Evolutionary conservation across 192 early-diverging fungal genomes (phyloP).

Genomic region (Jimgerdemannia flammicorona): DNA sequence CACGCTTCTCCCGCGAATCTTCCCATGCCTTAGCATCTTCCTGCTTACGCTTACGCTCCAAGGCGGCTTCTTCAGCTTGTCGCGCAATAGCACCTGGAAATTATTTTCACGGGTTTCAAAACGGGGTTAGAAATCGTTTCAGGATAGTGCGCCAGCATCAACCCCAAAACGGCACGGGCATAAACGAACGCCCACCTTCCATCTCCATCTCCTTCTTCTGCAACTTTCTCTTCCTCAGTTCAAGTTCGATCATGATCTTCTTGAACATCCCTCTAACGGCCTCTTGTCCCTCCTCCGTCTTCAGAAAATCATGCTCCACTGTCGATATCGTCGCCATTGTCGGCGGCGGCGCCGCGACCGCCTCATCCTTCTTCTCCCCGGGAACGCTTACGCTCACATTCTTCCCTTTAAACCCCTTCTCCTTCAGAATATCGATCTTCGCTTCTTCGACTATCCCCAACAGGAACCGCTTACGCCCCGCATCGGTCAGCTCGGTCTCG

Average conservation of each 20-base stretch:
- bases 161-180: too few species aligned
- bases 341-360: conserved; percentile 33
- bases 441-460: conserved; percentile 54
- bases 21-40: conserved; percentile 58
- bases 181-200: conserved; percentile 27
- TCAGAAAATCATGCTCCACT: conserved; percentile 35
- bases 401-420: conserved; percentile 26
- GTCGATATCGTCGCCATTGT: conserved; percentile 10
- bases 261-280: conserved; percentile 46
- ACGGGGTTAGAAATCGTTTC: conserved; percentile 3
- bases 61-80: conserved; percentile 47
- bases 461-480: conserved; percentile 35
- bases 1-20: conserved; percentile 48
- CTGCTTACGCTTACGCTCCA: conserved; percentile 50
- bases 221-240: conserved; percentile 43
- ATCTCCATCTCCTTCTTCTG: conserved; percentile 56
- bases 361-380: not conserved
- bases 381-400: conserved; percentile 7
- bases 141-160: too few species aligned
- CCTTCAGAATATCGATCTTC: conserved; percentile 33
- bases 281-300: conserved; percentile 34
- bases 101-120: not conserved
- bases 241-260: conserved; percentile 47
- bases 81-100: conserved; percentile 27
- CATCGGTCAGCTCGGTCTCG: conserved; percentile 52